Evolutionary conservation across 129 eudicot species (phyloP), one percentile per base, ranked within the genome.

Genomic region (Centella asiatica): DNA sequence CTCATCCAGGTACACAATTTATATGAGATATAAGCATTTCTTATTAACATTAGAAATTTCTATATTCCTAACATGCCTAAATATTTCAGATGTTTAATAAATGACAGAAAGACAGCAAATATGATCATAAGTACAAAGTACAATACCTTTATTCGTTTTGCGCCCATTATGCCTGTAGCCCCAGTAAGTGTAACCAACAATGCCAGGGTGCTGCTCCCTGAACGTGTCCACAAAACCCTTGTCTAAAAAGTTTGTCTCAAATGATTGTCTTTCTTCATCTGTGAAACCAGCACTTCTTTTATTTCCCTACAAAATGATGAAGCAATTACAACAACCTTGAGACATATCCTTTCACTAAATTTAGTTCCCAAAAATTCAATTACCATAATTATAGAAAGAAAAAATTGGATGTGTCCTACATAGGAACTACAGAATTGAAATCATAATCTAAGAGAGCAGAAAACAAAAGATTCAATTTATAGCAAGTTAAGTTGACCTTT

Each of bases 261-360:
- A 87, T 67, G 99, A 93, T 10, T 46, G 73, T 74, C 99, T 87
- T 80, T 93, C 99, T 69, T 93, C 99, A 18, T 63, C 72, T 25
- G 99, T 93, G 73, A 93, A 93, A 53, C 99, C 99, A 39, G 96
- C 99, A 82, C 92, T 93, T 72, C 95, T 75, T 63, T 74, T 93
- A 69, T 93, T 93, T 70, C 99, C 99, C 99, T 93, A 68, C 19
- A 60, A 5, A 68, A n/a, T n/a, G 51, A 67, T 32, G 45, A 55
- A 15, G 10, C 47, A 55, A 25, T 44, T 31, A 62, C 33, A 31
- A 55, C 44, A n/a, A 52, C 6, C 27, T 53, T 27, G 27, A 12
- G 36, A 24, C n/a, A n/a, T n/a, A n/a, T n/a, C n/a, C n/a, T n/a
- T n/a, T n/a, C n/a, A n/a, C n/a, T n/a, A n/a, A n/a, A n/a, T n/a